A percentile compares a stretch with the other conserved stretches of the same genome.
phyloP scores from a whole-genome alignment of 371 early-diverging fungal genomes.

The Choanephora cucurbitarum region DNA sequence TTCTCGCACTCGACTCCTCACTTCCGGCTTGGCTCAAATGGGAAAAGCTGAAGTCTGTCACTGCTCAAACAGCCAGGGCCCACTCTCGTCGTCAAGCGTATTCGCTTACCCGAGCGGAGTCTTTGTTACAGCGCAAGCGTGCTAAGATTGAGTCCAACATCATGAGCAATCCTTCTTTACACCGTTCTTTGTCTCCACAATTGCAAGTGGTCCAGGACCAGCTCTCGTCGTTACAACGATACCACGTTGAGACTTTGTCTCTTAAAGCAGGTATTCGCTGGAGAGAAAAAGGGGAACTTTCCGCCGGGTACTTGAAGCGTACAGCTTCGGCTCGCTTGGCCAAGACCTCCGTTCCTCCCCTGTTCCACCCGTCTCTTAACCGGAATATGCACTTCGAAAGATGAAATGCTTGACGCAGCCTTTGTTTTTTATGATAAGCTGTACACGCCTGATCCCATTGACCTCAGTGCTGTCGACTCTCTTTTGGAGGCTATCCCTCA shows the following conservation, averaged over 20 bases:
- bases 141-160: slow-evolving; percentile 8
- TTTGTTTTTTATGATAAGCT: slow-evolving; percentile 6
- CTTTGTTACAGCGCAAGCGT: neutral
- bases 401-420: slow-evolving; percentile 11
- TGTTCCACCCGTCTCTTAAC: neutral
- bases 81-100: neutral
- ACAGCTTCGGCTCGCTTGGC: neutral
- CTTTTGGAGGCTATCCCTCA: neutral
- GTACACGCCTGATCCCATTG: slow-evolving; percentile 12
- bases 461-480: neutral
- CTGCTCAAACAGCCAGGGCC: no score
- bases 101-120: neutral
- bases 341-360: neutral
- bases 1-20: no score
- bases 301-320: slow-evolving; percentile 5
- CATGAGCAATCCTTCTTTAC: slow-evolving; percentile 9
- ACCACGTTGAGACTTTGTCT: neutral
- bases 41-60: no score
- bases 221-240: slow-evolving; percentile 1
- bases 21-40: no score
- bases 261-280: slow-evolving; percentile 5
- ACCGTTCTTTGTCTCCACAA: neutral
- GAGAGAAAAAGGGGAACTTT: slow-evolving; percentile 8
- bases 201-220: neutral
- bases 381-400: neutral